Evolutionary conservation across 108 stramenopile species (phyloP), one percentile per base, ranked within the genome.

Genomic region (Schizochytrium sp.): DNA sequence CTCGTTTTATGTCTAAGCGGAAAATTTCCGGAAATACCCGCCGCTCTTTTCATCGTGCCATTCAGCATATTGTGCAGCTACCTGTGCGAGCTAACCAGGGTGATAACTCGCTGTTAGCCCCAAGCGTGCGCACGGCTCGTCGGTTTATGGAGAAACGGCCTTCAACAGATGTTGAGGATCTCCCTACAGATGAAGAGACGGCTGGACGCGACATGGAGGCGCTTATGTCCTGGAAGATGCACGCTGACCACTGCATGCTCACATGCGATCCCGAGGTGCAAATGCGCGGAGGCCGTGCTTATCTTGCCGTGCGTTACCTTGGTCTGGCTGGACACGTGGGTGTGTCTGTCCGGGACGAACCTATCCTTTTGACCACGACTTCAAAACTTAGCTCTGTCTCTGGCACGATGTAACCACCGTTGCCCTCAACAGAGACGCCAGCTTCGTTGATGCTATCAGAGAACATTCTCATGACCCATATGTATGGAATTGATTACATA

Each of bases 161-260:
- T 12, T 44, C 64, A 10, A 1, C 15, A 2, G 64, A 69, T 44
- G 8, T 44, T 7, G 42, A 44, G 5, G 64, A 69, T 44, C 7
- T 69, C 5, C 42, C 12, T 15, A 38, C 64, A 3, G 64, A 69
- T 7, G 3, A 69, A 7, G 64, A 69, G 42, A 15, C 64, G 42
- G 15, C 15, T 2, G 64, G 42, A 44, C 64, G 64, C 2, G 64
- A 69, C 28, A 38, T 69, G 8, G 64, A 38, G 5, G 64, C 64
- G 64, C 64, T 69, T 44, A 69, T 44, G 64, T 69, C 64, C 64
- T 83, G 76, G 76, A 83, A 83, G n/a, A 13, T 83, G 76, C 47
- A 83, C 47, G 50, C 12, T 5, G 53, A 49, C 45, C 50, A 49
- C 53, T 46, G 50, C 13, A 10, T 83, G 76, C 76, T 83, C 8